These are phyloP conservation scores for Trichoderma citrinoviride DNA, from an alignment of 2,329 filamentous ascomycete genomes.

Conservation along the genomic window DNA sequence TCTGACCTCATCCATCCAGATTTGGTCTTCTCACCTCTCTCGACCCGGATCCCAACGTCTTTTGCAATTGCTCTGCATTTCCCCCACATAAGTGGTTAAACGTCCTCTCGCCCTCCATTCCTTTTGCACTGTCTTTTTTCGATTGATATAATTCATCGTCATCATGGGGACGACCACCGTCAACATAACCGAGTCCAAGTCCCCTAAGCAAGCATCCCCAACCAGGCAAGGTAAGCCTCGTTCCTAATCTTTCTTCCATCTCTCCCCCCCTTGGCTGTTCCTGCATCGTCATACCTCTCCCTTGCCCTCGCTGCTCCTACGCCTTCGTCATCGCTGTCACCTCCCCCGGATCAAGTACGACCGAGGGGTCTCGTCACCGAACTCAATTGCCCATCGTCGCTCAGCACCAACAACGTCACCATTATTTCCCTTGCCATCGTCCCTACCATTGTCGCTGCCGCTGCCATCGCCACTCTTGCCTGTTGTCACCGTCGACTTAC, in stretches of 20 bases:
- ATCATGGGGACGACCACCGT: slow-evolving; percentile 49
- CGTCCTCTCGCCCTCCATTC: slow-evolving; percentile 26
- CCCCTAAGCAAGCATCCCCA: slow-evolving; percentile 46
- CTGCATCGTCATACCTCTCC: slow-evolving; percentile 23
- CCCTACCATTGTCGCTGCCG: not conserved
- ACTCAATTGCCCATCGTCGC: slow-evolving; percentile 9
- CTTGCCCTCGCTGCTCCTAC: slow-evolving; percentile 19
- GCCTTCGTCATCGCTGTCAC: slow-evolving; percentile 24
- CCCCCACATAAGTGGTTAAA: slow-evolving; percentile 32
- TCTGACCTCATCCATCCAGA: slow-evolving; percentile 44
- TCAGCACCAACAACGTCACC: not conserved
- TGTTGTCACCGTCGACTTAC: slow-evolving; percentile 13
- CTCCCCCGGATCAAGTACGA: slow-evolving; percentile 10
- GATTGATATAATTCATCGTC: slow-evolving; percentile 45
- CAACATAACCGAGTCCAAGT: slow-evolving; percentile 47
- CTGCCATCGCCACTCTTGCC: not conserved
- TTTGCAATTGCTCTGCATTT: slow-evolving; percentile 27
- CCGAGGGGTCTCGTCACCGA: not conserved
- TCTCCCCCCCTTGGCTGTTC: slow-evolving; percentile 23
- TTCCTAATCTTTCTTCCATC: slow-evolving; percentile 13
- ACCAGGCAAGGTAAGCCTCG: slow-evolving; percentile 44
- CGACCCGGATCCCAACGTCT: not conserved
- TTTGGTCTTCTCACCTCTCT: slow-evolving; percentile 28
- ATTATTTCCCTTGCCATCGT: not conserved
- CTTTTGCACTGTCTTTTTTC: slow-evolving; percentile 16